These are phyloP conservation scores for Citrus inodora DNA, from an alignment of 345 rosid genomes.

Conservation along the genomic window DNA sequence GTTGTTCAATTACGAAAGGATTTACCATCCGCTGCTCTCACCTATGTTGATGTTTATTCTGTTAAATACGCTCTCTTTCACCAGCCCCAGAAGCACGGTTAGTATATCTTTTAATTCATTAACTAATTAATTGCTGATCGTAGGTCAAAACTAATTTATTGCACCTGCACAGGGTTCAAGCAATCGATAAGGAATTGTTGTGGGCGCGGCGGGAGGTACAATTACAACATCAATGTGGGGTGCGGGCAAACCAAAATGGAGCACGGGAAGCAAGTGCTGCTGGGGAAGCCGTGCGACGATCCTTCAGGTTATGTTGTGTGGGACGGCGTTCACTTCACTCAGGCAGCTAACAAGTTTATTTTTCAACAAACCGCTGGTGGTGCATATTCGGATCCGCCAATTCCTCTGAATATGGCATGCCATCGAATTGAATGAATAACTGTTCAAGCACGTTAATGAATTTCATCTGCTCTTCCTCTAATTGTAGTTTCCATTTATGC, in stretches of 20 bases:
- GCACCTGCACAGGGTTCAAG: constrained; percentile 41
- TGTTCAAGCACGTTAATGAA: background rate
- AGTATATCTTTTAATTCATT: background rate
- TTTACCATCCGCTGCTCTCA: constrained; percentile 43
- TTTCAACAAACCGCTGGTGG: constrained; percentile 31
- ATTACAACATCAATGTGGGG: constrained; percentile 43
- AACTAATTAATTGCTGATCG: too few species aligned
- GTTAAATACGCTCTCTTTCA: constrained; percentile 43
- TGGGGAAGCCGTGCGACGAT: constrained; percentile 49
- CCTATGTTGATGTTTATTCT: constrained; percentile 61
- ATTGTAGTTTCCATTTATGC: background rate
- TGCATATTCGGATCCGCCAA: constrained; percentile 35
- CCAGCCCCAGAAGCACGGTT: constrained; percentile 16
- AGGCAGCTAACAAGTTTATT: constrained; percentile 44
- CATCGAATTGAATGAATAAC: background rate
- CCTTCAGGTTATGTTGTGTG: constrained; percentile 38
- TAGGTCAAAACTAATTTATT: too few species aligned
- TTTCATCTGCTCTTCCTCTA: background rate
- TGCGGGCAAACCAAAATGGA: constrained; percentile 49
- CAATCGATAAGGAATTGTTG: constrained; percentile 63
- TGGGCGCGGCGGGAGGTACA: constrained; percentile 80
- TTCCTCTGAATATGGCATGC: constrained; percentile 43
- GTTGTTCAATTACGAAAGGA: constrained; percentile 41
- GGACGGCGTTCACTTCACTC: constrained; percentile 56
- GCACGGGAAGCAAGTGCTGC: constrained; percentile 41